Conservation (phyloP, 495 filamentous ascomycete genomes). For the Cairneyella variabilis region DNA sequence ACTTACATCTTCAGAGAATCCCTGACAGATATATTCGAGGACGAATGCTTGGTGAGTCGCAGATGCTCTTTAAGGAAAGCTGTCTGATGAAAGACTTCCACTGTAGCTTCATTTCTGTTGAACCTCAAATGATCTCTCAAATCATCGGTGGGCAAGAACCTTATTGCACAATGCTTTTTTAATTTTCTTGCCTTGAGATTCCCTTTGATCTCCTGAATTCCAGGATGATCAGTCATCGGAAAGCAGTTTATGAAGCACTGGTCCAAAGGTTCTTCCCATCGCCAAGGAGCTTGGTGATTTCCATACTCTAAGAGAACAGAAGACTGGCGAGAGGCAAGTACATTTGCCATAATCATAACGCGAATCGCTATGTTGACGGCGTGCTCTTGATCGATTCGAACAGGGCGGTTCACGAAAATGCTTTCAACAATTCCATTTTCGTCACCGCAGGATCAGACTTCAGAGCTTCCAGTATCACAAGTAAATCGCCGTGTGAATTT, state of each 20-base stretch:
- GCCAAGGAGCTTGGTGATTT: conserved; percentile 23
- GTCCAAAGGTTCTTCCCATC: conserved; percentile 19
- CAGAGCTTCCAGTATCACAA: conserved; percentile 24
- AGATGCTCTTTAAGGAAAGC: conserved; percentile 34
- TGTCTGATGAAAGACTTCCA: conserved; percentile 31
- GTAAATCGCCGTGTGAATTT: conserved; percentile 27
- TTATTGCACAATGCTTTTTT: conserved; percentile 28
- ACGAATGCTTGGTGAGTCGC: conserved; percentile 22
- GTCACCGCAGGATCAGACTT: conserved; percentile 12
- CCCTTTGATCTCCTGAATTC: conserved; percentile 26
- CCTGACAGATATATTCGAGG: conserved; percentile 8
- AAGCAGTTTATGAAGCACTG: conserved; percentile 25
- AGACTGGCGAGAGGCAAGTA: conserved; percentile 21
- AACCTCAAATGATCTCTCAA: conserved; percentile 31
- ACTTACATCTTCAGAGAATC: conserved; percentile 10
- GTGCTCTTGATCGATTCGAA: conserved; percentile 9
- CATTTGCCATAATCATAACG: conserved; percentile 34
- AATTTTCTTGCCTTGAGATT: conserved; percentile 30
- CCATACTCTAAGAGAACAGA: conserved; percentile 25
- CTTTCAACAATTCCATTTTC: neutral
- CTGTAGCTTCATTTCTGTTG: conserved; percentile 25
- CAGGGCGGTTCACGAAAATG: neutral
- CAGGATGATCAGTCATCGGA: conserved; percentile 28
- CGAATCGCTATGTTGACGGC: conserved; percentile 31
- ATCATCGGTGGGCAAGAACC: conserved; percentile 30